A percentile compares a stretch with the other conserved stretches of the same genome.
Evolutionary conservation across 768 basidiomycete species (phyloP).

Genomic region (Polyporus arcularius): DNA sequence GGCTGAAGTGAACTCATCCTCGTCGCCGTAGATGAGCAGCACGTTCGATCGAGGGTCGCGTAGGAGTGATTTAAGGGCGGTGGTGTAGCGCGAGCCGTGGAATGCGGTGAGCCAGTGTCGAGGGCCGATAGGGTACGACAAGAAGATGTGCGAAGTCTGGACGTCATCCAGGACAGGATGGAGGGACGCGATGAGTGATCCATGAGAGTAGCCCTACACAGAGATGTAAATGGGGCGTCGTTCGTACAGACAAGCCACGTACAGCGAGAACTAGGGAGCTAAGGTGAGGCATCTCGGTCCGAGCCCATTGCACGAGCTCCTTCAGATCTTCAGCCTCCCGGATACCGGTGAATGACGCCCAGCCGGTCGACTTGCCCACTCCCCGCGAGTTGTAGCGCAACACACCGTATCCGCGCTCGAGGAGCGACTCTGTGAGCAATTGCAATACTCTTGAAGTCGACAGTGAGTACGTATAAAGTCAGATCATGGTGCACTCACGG

Average conservation of each 20-base stretch:
- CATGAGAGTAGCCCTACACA: conserved; percentile 80
- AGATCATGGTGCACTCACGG: conserved; percentile 50
- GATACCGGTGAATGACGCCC: conserved; percentile 71
- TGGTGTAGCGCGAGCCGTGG: conserved; percentile 53
- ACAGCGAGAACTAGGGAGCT: conserved; percentile 62
- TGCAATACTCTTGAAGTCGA: conserved; percentile 45
- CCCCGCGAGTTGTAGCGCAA: conserved; percentile 78
- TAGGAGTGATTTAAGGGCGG: conserved; percentile 52
- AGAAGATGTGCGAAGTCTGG: conserved; percentile 62
- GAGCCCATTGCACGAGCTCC: conserved; percentile 58
- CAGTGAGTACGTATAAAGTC: background rate
- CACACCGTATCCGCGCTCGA: conserved; percentile 52
- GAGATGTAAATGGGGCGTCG: background rate
- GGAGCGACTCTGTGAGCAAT: conserved; percentile 43
- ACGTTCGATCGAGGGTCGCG: conserved; percentile 48
- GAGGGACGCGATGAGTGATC: conserved; percentile 70
- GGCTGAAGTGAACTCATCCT: conserved; percentile 68
- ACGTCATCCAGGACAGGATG: conserved; percentile 56
- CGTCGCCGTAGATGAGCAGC: conserved; percentile 66
- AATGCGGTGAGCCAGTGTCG: conserved; percentile 72
- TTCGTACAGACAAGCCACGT: conserved; percentile 29
- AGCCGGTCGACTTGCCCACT: conserved; percentile 72
- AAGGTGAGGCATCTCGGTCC: conserved; percentile 44
- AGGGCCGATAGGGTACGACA: conserved; percentile 78
- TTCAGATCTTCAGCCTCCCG: conserved; percentile 71